A percentile compares a stretch with the other conserved stretches of the same genome.
phyloP scores from a whole-genome alignment of 176 grass and related monocot species.

The Lolium perenne region DNA sequence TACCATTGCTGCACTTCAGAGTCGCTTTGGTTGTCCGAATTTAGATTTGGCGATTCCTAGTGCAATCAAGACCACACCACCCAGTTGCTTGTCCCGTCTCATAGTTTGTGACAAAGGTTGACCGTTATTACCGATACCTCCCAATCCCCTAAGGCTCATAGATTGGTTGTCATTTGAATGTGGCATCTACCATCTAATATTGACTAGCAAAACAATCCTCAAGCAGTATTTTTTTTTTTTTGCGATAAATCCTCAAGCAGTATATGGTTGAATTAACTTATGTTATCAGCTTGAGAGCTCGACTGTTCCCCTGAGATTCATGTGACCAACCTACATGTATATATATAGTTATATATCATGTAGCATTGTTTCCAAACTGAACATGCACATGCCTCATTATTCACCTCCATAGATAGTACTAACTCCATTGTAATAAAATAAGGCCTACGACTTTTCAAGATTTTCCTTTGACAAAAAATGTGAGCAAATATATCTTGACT shows the following conservation, averaged over 20 bases:
- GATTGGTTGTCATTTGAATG: not conserved
- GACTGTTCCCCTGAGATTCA: not conserved
- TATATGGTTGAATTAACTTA: not conserved
- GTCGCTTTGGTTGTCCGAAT: too few species aligned
- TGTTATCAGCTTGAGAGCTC: not conserved
- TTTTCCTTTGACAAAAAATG: too few species aligned
- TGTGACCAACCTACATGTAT: too few species aligned
- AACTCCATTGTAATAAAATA: too few species aligned
- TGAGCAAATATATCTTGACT: too few species aligned
- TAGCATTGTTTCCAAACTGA: not conserved
- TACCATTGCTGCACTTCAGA: too few species aligned
- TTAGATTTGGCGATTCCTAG: too few species aligned
- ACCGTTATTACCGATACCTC: not conserved
- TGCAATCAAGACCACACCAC: too few species aligned
- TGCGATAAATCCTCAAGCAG: not conserved
- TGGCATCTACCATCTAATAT: not conserved
- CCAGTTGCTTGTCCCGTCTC: too few species aligned
- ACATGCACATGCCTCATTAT: not conserved
- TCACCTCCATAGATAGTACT: not conserved
- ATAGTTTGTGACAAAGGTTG: not conserved
- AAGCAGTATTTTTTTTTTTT: too few species aligned
- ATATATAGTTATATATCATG: too few species aligned
- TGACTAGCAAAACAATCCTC: not conserved
- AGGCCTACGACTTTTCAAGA: too few species aligned
- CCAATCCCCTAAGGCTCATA: not conserved